Evolutionary conservation across 2,329 filamentous ascomycete genomes (phyloP).

Genomic region (Diplodia sapinea): DNA sequence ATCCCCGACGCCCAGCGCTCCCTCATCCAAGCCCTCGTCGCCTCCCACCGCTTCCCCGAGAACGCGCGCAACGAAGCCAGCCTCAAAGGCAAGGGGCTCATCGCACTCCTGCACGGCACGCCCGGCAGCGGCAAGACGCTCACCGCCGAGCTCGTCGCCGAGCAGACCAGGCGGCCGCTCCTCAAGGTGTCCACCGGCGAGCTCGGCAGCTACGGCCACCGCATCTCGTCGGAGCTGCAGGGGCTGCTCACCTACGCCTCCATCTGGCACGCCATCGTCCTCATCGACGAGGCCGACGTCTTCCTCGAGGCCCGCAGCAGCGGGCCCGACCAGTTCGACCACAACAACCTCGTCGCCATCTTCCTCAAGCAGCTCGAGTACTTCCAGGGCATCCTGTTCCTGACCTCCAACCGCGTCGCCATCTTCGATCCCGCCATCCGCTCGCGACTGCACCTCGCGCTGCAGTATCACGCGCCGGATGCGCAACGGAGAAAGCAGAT

Average conservation of each 20-base stretch:
- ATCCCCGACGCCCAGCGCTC: constrained; percentile 40
- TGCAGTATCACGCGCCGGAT: constrained; percentile 30
- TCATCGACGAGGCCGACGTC: constrained; percentile 60
- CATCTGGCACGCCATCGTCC: constrained; percentile 17
- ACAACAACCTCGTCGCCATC: constrained; percentile 48
- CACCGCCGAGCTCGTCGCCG: constrained; percentile 46
- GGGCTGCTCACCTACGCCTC: constrained; percentile 14
- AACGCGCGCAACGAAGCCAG: constrained; percentile 44
- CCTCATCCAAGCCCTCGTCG: constrained; percentile 39
- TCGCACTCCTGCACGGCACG: constrained; percentile 55
- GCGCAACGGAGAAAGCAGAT: constrained; percentile 33
- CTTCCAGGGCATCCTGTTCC: constrained; percentile 47
- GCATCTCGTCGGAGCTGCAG: constrained; percentile 32
- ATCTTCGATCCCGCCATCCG: constrained; percentile 32
- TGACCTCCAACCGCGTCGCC: constrained; percentile 35
- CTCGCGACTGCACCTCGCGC: constrained; percentile 31
- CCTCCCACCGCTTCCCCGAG: constrained; percentile 37
- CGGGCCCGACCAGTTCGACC: constrained; percentile 41
- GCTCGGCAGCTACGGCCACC: constrained; percentile 44
- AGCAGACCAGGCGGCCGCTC: constrained; percentile 37
- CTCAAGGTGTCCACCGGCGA: constrained; percentile 51
- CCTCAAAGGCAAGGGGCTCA: constrained; percentile 60
- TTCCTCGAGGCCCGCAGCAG: constrained; percentile 61
- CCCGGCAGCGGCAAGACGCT: constrained; percentile 60
- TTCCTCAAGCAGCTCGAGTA: constrained; percentile 43